Percentiles rank a stretch among this genome's conserved stretches.
phyloP scores from a whole-genome alignment of 257 asterid species.

The Mitragyna speciosa region DNA sequence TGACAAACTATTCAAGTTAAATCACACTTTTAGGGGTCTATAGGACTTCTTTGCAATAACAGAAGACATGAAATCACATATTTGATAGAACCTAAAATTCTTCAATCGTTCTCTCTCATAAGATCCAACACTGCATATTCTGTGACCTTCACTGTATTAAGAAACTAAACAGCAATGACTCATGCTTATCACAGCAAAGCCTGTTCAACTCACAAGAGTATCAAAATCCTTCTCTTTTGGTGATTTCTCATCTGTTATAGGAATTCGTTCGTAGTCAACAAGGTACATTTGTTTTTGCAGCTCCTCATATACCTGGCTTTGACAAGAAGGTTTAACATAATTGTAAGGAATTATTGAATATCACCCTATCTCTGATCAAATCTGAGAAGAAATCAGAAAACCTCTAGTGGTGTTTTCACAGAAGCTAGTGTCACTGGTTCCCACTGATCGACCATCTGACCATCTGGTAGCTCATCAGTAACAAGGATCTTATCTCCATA shows the following conservation, averaged over 20 bases:
- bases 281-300: conserved; percentile 70
- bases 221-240: conserved; percentile 98
- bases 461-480: conserved; percentile 98
- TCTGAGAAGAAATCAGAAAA: conserved; percentile 14
- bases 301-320: conserved; percentile 80
- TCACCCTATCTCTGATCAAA: conserved; percentile 3
- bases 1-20: not conserved
- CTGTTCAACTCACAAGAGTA: conserved; percentile 59
- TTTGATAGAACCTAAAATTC: conserved; percentile 1
- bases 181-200: conserved; percentile 20
- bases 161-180: not conserved
- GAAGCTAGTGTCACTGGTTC: conserved; percentile 83
- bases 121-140: not conserved
- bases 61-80: not conserved
- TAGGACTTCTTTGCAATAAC: not conserved
- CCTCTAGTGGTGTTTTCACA: conserved; percentile 94
- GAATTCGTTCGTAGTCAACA: conserved; percentile 94
- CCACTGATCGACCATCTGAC: conserved; percentile 99
- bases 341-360: conserved; percentile 26
- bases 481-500: conserved; percentile 96
- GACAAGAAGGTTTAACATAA: conserved; percentile 17
- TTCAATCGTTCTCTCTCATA: not conserved
- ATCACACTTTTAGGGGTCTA: not conserved
- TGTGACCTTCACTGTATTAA: not conserved
- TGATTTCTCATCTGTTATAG: conserved; percentile 91